These are phyloP conservation scores for Melampsora larici-populina DNA, from an alignment of 1,284 basidiomycete genomes.

Conservation along the genomic window DNA sequence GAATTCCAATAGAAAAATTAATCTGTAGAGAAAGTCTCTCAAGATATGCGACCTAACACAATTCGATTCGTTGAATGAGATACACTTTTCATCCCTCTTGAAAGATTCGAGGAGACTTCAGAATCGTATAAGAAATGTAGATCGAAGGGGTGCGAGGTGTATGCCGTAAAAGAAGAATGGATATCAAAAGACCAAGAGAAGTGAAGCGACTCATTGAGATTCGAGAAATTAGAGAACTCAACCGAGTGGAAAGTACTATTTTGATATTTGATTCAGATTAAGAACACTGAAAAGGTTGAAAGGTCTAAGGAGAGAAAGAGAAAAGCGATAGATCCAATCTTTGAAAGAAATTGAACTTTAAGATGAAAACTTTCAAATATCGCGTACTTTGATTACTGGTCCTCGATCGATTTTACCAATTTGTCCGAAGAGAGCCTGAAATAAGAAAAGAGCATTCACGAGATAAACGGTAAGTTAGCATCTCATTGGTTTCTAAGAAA, in stretches of 20 bases:
- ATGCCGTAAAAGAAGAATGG: neutral
- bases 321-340: too few species aligned
- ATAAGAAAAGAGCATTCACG: neutral
- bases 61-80: too few species aligned
- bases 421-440: slow-evolving; percentile 33
- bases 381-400: slow-evolving; percentile 42
- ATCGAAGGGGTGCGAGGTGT: too few species aligned
- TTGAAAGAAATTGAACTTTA: neutral
- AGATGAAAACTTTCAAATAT: slow-evolving; percentile 22
- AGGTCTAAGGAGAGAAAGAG: too few species aligned
- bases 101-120: too few species aligned
- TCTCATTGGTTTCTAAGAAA: too few species aligned
- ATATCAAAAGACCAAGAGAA: neutral
- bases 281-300: too few species aligned
- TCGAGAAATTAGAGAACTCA: neutral
- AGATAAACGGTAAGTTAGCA: too few species aligned
- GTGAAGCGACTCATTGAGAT: neutral
- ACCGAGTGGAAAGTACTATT: too few species aligned
- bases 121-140: too few species aligned
- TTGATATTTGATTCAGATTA: too few species aligned
- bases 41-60: neutral
- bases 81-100: too few species aligned
- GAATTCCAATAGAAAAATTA: neutral
- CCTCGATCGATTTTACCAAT: slow-evolving; percentile 37
- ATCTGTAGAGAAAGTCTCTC: neutral